Evolutionary conservation across 176 grass and related monocot genomes (phyloP), one percentile per base, ranked within the genome.

Genomic region (Oryza longistaminata): DNA sequence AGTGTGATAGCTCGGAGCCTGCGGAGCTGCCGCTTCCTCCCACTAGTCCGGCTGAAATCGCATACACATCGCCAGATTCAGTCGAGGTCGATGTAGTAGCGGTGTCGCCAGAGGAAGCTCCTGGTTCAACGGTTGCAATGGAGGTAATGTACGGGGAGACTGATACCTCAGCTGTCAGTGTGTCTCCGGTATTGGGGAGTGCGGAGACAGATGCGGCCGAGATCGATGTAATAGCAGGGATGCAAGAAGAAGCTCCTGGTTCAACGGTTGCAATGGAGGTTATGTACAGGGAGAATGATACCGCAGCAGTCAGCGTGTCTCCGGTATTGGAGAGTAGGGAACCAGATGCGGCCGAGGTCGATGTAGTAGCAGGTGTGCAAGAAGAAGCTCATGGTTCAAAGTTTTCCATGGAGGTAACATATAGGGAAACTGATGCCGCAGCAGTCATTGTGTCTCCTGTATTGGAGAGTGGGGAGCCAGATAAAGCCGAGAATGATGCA

Each of bases 1-100:
- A 17, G 21, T 71, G 71, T 86, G 82, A 82, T 17, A 75, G 80
- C 75, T 68, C n/a, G 14, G 70, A 69, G 61, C 37, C 43, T 9
- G 6, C 69, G 31, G n/a, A 68, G 16, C 70, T 50, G 13, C 31
- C 33, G 14, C 71, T 85, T 68, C 61, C 70, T 34, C 16, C 50
- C 21, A 10, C 52, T 79, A 48, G 35, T n/a, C 76, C 7, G 17
- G 62, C 42, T 61, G 76, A 46, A 43, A 72, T 42, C 60, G n/a
- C 69, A 64, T 13, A 46, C 53, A 35, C 14, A 9, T 71, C 42
- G 34, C 68, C 52, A 8, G 49, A 43, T 34, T 17, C 33, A 24
- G 35, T 22, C 16, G 68, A 62, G 35, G 15, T 52, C 6, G 43
- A 35, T 74, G 77, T 24, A 48, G 48, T 66, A 66, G 21, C 73